Evolutionary conservation across 1,284 basidiomycete genomes (phyloP).

Genomic region (Neolentinus lepideus): DNA sequence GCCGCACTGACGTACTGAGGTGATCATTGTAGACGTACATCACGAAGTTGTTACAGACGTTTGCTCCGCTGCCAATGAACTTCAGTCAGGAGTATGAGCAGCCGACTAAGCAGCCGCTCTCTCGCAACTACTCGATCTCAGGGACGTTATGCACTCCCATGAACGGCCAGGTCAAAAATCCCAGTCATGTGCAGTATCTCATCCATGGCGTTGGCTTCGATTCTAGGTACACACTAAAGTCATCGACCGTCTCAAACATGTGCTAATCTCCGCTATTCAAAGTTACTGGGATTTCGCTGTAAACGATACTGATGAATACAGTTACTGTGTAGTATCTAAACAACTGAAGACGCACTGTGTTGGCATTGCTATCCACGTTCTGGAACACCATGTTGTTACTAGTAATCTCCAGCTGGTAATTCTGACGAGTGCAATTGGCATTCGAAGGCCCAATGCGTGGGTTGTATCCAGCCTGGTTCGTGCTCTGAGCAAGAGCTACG

Average conservation of each 20-base stretch:
- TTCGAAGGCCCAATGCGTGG: slow-evolving; percentile 12
- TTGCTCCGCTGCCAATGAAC: slow-evolving; percentile 6
- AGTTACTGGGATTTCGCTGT: slow-evolving; percentile 14
- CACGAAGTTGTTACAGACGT: slow-evolving; percentile 12
- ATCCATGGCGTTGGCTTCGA: slow-evolving; percentile 11
- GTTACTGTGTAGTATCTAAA: no score
- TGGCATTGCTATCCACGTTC: slow-evolving; percentile 6
- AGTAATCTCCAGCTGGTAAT: slow-evolving; percentile 9
- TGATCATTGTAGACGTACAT: slow-evolving; percentile 7
- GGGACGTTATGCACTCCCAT: slow-evolving; percentile 12
- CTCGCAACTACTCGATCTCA: slow-evolving; percentile 10
- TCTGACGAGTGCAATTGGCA: slow-evolving; percentile 11
- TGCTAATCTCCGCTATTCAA: background rate
- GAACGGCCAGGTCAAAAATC: slow-evolving; percentile 6
- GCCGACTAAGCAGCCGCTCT: slow-evolving; percentile 4
- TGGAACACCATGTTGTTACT: slow-evolving; percentile 11
- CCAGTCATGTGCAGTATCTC: slow-evolving; percentile 10
- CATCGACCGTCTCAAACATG: slow-evolving; percentile 10
- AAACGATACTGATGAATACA: slow-evolving; percentile 7
- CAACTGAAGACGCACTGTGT: background rate
- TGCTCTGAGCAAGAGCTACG: background rate
- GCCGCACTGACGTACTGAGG: slow-evolving; percentile 13
- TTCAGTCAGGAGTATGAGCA: slow-evolving; percentile 9
- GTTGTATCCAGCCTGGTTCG: background rate
- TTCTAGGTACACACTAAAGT: background rate